Base-by-base conservation (phyloP, 225 moss, liverwort and hornwort species). In the Sphagnum contortum region DNA sequence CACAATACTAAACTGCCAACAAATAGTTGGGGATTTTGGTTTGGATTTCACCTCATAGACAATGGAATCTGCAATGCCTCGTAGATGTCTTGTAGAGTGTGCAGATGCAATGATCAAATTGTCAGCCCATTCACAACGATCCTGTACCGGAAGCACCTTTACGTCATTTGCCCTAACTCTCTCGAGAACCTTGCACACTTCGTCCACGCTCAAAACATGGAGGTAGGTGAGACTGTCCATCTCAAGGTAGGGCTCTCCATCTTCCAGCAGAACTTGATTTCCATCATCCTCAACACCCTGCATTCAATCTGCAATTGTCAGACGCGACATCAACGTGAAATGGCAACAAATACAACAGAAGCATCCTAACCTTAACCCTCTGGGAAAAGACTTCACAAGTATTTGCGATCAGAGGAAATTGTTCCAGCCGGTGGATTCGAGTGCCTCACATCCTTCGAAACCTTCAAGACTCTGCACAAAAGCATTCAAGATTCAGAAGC, bases 71-170 rank as follows among this genome's bases (percentile, higher is more conserved):
- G 94, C 77, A 66, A 94, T 88, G 51, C 94, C 94, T 53, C 88
- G 82, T 46, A 94, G 68, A 77, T 94, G 94, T 48, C 88, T 78
- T 65, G 73, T 75, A 10, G 94, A 94, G 72, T 88, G 80, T 47
- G 89, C 90, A 10, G 94, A 88, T 50, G 88, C 87, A 55, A 94
- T 69, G 50, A 94, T 65, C 73, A 94, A 65, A 67, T 90, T 75
- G 72, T 94, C 90, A 48, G 81, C 82, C 94, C 90, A 90, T 65
- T 94, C 94, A 75, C 94, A 94, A 46, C 73, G 74, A n/a, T 83
- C 70, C 12, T 77, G 76, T 45, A 94, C 88, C n/a, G 75, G 49
- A 50, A 94, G 68, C 6, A 87, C 73, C 70, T 82, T 78, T 45
- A 94, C 77, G 71, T 94, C 86, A 65, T 87, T 88, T 66, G 86